Conservation (phyloP, 805 yeast genomes). For the Candida succiphila region DNA sequence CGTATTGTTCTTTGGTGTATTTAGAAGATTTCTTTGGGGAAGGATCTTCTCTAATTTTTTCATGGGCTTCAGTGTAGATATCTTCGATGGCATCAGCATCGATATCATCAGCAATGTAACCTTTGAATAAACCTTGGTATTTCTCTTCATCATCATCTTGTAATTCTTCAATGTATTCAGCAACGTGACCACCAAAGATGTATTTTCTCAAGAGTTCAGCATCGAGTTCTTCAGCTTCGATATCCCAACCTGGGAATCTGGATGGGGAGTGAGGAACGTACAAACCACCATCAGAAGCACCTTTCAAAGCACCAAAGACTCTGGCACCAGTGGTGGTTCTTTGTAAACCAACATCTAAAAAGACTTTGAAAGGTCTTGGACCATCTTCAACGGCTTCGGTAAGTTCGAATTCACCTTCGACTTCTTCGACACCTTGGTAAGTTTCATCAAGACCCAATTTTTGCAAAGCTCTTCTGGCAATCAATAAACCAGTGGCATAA, state of each 20-base stretch:
- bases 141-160: constrained; percentile 99
- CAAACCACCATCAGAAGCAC: constrained; percentile 99
- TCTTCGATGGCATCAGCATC: constrained; percentile 97
- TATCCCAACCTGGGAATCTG: constrained; percentile 99
- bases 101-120: constrained; percentile 92
- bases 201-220: constrained; percentile 95
- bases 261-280: constrained; percentile 98
- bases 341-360: constrained; percentile 97
- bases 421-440: constrained; percentile 98
- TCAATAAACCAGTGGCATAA: constrained; percentile 95
- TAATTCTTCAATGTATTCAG: constrained; percentile 99
- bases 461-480: constrained; percentile 98
- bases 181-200: constrained; percentile 99
- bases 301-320: constrained; percentile 98
- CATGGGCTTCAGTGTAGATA: constrained; percentile 90
- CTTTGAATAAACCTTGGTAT: constrained; percentile 91
- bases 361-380: constrained; percentile 99
- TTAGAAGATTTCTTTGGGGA: constrained; percentile 80
- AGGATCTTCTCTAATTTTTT: constrained; percentile 94
- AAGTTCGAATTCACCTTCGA: constrained; percentile 97
- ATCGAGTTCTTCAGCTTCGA: constrained; percentile 96
- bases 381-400: constrained; percentile 99
- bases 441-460: constrained; percentile 98
- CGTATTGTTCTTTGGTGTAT: constrained; percentile 96
- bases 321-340: constrained; percentile 99